Percentiles rank a stretch among this genome's conserved stretches.
phyloP scores from a whole-genome alignment of 768 basidiomycete species.

The Amanita muscaria region DNA sequence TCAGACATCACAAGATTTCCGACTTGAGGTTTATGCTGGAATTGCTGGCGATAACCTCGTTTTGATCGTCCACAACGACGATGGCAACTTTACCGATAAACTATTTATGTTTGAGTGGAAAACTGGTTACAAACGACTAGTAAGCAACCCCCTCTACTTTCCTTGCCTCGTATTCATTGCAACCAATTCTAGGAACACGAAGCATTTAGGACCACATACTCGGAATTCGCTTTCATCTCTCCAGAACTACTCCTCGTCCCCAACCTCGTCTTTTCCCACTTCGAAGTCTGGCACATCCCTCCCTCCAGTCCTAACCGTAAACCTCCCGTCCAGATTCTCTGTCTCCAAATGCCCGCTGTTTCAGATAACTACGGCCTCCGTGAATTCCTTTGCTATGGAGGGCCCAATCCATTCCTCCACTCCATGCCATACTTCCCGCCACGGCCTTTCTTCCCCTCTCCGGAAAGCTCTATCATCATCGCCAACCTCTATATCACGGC shows the following conservation, averaged over 20 bases:
- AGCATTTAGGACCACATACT: conserved; percentile 19
- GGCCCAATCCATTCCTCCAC: conserved; percentile 32
- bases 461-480: conserved; percentile 24
- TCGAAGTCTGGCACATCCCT: conserved; percentile 31
- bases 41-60: conserved; percentile 37
- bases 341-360: conserved; percentile 1
- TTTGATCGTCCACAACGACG: conserved; percentile 22
- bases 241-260: conserved; percentile 25
- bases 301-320: conserved; percentile 3
- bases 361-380: not conserved
- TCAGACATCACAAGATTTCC: conserved; percentile 14
- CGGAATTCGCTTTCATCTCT: conserved; percentile 25
- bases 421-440: conserved; percentile 8
- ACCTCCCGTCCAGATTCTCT: conserved; percentile 6
- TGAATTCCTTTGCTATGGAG: conserved; percentile 23
- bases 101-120: conserved; percentile 39
- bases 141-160: conserved; percentile 11
- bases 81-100: conserved; percentile 15
- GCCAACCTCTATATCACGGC: conserved; percentile 25
- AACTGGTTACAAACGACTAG: conserved; percentile 26
- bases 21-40: conserved; percentile 31
- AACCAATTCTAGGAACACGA: conserved; percentile 12
- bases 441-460: conserved; percentile 18
- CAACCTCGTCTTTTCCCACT: conserved; percentile 19
- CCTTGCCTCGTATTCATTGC: not conserved